These are phyloP conservation scores for Kluyveromyces nonfermentans DNA, from an alignment of 805 yeast species.

Conservation along the genomic window DNA sequence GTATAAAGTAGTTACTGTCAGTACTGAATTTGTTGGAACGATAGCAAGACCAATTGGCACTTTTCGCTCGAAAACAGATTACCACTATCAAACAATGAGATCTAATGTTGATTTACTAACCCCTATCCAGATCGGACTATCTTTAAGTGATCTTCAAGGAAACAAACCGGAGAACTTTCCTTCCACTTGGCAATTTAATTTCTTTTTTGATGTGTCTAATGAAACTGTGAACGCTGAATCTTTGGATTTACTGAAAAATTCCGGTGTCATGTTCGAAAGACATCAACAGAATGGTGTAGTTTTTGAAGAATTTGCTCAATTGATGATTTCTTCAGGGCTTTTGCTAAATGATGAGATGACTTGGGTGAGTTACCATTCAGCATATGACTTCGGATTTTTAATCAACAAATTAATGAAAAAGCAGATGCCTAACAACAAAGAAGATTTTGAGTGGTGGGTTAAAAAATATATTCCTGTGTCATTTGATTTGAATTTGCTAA, in stretches of 20 bases:
- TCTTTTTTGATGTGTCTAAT: slow-evolving; percentile 61
- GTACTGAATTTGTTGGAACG: slow-evolving; percentile 93
- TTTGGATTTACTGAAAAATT: slow-evolving; percentile 63
- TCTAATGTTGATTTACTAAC: slow-evolving; percentile 81
- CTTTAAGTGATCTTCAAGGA: slow-evolving; percentile 61
- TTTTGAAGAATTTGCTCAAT: slow-evolving; percentile 70
- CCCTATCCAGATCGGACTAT: slow-evolving; percentile 78
- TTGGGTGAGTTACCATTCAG: slow-evolving; percentile 91
- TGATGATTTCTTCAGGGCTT: slow-evolving; percentile 78
- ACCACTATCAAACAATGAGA: slow-evolving; percentile 91
- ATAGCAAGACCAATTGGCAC: slow-evolving; percentile 94
- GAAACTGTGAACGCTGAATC: slow-evolving; percentile 89
- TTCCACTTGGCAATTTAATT: slow-evolving; percentile 95
- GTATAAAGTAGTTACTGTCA: slow-evolving; percentile 55
- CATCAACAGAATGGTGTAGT: slow-evolving; percentile 74
- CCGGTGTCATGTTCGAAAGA: slow-evolving; percentile 73
- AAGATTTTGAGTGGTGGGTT: slow-evolving; percentile 67
- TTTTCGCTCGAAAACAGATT: slow-evolving; percentile 80
- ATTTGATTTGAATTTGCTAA: slow-evolving; percentile 65
- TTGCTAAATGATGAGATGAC: slow-evolving; percentile 54
- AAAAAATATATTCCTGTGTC: slow-evolving; percentile 68
- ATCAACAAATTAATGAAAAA: slow-evolving; percentile 66
- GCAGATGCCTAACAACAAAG: slow-evolving; percentile 69
- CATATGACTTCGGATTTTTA: slow-evolving; percentile 90
- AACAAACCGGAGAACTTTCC: slow-evolving; percentile 56